Base-by-base conservation (phyloP, 1,139 yeast species). In the Candida gigantensis region DNA sequence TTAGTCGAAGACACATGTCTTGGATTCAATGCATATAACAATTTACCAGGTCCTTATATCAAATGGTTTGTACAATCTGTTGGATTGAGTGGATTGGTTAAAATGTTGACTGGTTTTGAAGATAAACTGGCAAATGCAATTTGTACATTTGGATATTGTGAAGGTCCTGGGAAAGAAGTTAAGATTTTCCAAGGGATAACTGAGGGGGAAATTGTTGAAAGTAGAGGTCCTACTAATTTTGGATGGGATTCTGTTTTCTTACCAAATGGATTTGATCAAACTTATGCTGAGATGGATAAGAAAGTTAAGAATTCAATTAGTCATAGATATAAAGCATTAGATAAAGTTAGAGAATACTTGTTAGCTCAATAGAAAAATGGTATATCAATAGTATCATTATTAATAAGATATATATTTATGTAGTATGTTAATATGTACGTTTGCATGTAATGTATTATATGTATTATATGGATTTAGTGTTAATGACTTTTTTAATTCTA, bases 171-270 rank as follows among this genome's bases (percentile, higher is more conserved):
- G 8, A 39, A 68, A 26, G 81, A 79, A 40, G 90, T 84, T 9
- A 58, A 74, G 45, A 65, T 89, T 38, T 90, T 92, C 62, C 95
- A 87, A 58, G 99, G 98, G 3, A 62, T 80, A 29, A 87, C 95
- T 3, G 68, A 76, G 12, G 99, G 99, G 9, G 61, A 53, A 7
- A 89, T 94, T 50, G 97, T 90, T 4, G 65, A 65, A 11, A 76
- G 88, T 38, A 65, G 95, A 49, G 96, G 97, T 3, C 81, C 86
- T 16, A 72, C 79, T 16, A 75, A 77, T 43, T 94, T 94, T 57
- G 98, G 99, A 3, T 94, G 97, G 96, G 97, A 92, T 62, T 82
- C 96, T 5, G 68, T 87, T 34, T 92, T 92, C 60, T 74, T 82
- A 62, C 97, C 98, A 3, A 63, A 65, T 25, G 95, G 92, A 1